Base-by-base conservation (phyloP, 164 flowering plant species). In the Umbilicus rupestris region DNA sequence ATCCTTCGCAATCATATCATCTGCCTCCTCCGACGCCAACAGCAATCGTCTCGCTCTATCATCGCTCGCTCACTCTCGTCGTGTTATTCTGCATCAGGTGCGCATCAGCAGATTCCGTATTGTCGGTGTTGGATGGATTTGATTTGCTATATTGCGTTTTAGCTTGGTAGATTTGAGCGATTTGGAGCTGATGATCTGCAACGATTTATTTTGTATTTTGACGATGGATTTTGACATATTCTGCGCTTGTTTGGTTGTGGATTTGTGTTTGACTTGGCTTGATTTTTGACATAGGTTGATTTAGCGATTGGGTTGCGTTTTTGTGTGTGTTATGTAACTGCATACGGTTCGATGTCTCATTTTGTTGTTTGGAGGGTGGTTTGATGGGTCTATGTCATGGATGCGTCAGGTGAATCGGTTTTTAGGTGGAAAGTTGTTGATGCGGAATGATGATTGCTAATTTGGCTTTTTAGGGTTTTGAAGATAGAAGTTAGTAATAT, bases 21-120 rank as follows among this genome's bases (percentile, higher is more conserved):
- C 29, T 52, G 58, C 58, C 58, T 52, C 58, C 58, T 47, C 52
- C 52, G 52, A 47, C 52, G 30, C 6, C 58, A 12, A 17, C 15
- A 52, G 12, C 55, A 47, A 7, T 52, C 58, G 29, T 22, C 29
- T 52, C 31, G 58, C 28, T 50, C 58, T 24, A 6, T 50, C 58
- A 3, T 41, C 44, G 5, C 44, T 41, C 15, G 44, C 44, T 41
- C 44, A 12, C 44, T 41, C 44, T 41, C 7, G 2, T 9, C 44
- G 7, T 9, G 58, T 24, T 3, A 52, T 20, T 52, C 3, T 22
- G 2, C 14, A 52, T 47, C 58, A 24, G 60, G 60, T 24, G 24
- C 16, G 58, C 16, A 3, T 22, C 30, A 30, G 3, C 12, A 41
- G 12, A 41, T 41, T 41, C 44, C 44, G 16, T 41, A 0, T 41